phyloP scores from a whole-genome alignment of 2,329 filamentous ascomycete genomes.

The Penicillium sp. region DNA sequence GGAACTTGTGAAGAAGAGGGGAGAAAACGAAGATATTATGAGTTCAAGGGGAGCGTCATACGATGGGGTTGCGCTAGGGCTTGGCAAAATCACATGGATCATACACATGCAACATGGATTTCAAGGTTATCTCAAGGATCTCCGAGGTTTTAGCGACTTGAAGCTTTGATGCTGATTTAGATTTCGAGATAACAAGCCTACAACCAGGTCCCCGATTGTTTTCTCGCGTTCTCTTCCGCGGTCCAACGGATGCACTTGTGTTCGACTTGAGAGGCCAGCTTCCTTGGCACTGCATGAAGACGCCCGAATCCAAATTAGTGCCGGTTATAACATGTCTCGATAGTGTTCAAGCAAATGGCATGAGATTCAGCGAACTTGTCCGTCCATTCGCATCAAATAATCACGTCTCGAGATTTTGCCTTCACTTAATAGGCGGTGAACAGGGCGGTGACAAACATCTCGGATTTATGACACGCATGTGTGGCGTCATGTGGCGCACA shows the following conservation, averaged over 20 bases:
- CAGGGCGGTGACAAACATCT: neutral
- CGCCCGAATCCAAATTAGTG: neutral
- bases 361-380: neutral
- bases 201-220: neutral
- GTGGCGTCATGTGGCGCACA: constrained; percentile 12
- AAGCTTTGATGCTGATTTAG: neutral
- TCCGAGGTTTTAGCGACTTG: neutral
- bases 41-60: neutral
- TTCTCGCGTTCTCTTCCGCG: neutral
- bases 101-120: neutral
- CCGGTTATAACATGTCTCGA: neutral
- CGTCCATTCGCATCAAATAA: neutral
- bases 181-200: neutral
- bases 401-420: neutral
- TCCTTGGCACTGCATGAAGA: neutral
- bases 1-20: neutral
- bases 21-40: neutral
- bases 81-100: constrained; percentile 5
- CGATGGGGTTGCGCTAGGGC: neutral
- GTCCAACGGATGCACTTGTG: neutral
- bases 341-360: neutral
- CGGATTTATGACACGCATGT: neutral
- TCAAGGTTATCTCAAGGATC: neutral
- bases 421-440: neutral
- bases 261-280: neutral